Evolutionary conservation across 805 yeast species (phyloP).

Genomic region (Schwanniomyces sp.): DNA sequence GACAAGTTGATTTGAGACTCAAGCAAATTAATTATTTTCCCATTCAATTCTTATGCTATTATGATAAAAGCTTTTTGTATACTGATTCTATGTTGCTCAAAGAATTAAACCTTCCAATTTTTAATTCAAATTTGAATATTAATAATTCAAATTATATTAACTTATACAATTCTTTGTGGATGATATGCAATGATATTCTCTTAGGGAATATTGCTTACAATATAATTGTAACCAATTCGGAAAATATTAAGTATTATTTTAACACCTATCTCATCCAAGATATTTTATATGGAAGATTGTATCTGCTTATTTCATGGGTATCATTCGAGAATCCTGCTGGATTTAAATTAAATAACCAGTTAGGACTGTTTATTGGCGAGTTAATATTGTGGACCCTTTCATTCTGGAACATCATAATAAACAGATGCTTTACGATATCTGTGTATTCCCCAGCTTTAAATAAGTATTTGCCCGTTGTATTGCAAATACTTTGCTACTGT

Average conservation of each 20-base stretch:
- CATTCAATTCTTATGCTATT: conserved; percentile 64
- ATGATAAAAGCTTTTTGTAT: conserved; percentile 41
- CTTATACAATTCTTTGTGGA: conserved; percentile 86
- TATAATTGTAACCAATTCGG: conserved; percentile 36
- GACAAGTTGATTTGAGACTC: conserved; percentile 75
- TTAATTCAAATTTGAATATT: conserved; percentile 36
- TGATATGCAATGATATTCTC: conserved; percentile 77
- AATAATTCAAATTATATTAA: conserved; percentile 61
- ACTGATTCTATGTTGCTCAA: conserved; percentile 43
- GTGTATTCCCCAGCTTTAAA: background rate
- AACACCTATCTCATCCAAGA: conserved; percentile 31
- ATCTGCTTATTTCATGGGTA: conserved; percentile 62
- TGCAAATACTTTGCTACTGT: conserved; percentile 25
- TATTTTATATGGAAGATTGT: conserved; percentile 46
- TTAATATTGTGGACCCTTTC: conserved; percentile 81
- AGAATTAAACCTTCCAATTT: conserved; percentile 35
- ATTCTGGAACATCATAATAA: conserved; percentile 48
- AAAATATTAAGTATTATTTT: conserved; percentile 19
- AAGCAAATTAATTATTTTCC: conserved; percentile 81
- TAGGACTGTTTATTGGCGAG: conserved; percentile 84
- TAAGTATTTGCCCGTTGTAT: conserved; percentile 1
- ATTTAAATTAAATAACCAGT: conserved; percentile 82
- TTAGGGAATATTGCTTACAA: conserved; percentile 64
- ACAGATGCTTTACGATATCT: conserved; percentile 7
- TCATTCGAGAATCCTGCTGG: conserved; percentile 88